Evolutionary conservation across 495 filamentous ascomycete genomes (phyloP), one percentile per base, ranked within the genome.

Genomic region (Penicillium pancosmium): DNA sequence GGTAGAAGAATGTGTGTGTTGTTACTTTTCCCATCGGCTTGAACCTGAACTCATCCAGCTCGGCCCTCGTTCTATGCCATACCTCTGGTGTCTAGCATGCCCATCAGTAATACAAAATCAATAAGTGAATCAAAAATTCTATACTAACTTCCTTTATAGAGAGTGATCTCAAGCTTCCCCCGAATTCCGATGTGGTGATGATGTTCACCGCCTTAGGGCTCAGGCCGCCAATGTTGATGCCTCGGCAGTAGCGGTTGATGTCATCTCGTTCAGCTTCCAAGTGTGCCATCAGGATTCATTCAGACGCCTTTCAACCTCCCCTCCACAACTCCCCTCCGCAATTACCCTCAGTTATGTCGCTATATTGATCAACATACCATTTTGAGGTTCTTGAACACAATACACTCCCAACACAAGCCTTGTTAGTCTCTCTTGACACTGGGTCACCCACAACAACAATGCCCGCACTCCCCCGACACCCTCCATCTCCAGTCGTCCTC

Each of bases 401-500:
- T n/a, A 16, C 16, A 16, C 16, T 19, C 2, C 15, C n/a, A 11
- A n/a, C 50, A 21, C 12, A 35, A 13, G 44, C 25, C 34, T 4
- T 19, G 23, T 21, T 11, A 38, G 36, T 16, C 43, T 31, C 41
- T 48, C 35, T 16, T 40, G 31, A 54, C 47, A 34, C 61, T 25
- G 15, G 47, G 44, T 47, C 49, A 52, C 58, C 36, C 16, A 33
- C 41, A 50, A 46, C 44, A 48, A 64, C 55, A 50, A 73, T 69
- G 70, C 52, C 68, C 57, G 55, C 66, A 54, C 47, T 61, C 50
- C 50, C 61, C 47, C 62, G 59, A 60, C 56, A 63, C 40, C 52
- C 60, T 16, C 58, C 63, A 60, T 65, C 60, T 61, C 73, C 69
- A 16, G 50, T 59, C 16, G 63, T 80, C 36, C 65, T 86, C 54